These are phyloP conservation scores for Lactifluus rugatus DNA, from an alignment of 768 basidiomycete genomes.

Conservation along the genomic window DNA sequence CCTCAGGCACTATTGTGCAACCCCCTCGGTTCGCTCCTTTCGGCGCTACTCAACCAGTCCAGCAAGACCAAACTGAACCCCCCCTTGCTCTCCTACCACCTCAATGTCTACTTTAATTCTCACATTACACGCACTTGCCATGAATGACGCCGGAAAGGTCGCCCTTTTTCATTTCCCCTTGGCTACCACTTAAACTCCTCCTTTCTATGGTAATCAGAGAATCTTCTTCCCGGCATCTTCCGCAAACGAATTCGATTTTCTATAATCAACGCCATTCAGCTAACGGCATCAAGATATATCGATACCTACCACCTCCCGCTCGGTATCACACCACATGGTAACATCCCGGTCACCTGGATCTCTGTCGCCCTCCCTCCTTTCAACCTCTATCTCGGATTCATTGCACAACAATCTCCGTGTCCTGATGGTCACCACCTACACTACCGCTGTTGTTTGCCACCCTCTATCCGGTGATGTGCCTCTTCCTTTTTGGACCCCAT, in stretches of 20 bases:
- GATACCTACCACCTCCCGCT: not conserved
- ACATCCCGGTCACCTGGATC: slow-evolving; percentile 10
- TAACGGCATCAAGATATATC: slow-evolving; percentile 6
- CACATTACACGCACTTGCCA: not conserved
- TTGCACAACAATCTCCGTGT: slow-evolving; percentile 9
- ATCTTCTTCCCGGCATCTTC: slow-evolving; percentile 11
- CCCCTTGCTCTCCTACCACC: not conserved
- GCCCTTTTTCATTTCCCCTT: not conserved
- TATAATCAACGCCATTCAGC: slow-evolving; percentile 4
- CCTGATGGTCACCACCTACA: slow-evolving; percentile 8
- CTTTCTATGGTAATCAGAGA: slow-evolving; percentile 3
- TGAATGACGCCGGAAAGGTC: not conserved
- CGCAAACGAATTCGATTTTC: slow-evolving; percentile 7
- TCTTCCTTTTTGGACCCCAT: not conserved
- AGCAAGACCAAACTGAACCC: slow-evolving; percentile 1
- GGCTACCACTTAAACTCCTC: slow-evolving; percentile 3
- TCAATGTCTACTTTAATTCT: not conserved
- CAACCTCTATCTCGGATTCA: not conserved
- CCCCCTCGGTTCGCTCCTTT: slow-evolving; percentile 8
- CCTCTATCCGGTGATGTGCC: not conserved
- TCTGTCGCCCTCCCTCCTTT: slow-evolving; percentile 7
- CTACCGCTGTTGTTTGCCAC: not conserved
- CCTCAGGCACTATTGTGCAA: not conserved
- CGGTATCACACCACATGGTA: slow-evolving; percentile 17
- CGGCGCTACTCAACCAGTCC: slow-evolving; percentile 5